These are phyloP conservation scores for Rhynchosporium agropyri DNA, from an alignment of 2,329 filamentous ascomycete species.

Conservation along the genomic window DNA sequence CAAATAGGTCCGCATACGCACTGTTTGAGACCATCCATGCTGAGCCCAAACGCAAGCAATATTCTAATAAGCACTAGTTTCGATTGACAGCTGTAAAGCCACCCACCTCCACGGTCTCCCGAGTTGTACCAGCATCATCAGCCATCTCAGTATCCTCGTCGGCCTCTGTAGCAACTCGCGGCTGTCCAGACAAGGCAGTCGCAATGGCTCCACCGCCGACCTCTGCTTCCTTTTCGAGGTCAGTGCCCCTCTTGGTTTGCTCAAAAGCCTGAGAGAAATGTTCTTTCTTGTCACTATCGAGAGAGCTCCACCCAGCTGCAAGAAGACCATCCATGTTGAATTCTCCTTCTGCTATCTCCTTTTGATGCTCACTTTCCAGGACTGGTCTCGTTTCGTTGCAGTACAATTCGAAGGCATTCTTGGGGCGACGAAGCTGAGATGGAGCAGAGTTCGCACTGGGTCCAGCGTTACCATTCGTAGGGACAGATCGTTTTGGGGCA, in stretches of 20 bases:
- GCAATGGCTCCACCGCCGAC: slow-evolving; percentile 25
- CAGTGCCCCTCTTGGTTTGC: slow-evolving; percentile 37
- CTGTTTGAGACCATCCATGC: not conserved
- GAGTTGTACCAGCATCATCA: slow-evolving; percentile 35
- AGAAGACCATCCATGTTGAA: slow-evolving; percentile 39
- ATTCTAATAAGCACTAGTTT: slow-evolving; percentile 1
- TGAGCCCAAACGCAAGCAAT: not conserved
- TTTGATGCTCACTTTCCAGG: slow-evolving; percentile 32
- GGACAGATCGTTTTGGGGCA: slow-evolving; percentile 27
- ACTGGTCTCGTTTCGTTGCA: slow-evolving; percentile 36
- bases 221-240: slow-evolving; percentile 31
- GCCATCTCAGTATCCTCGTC: slow-evolving; percentile 43
- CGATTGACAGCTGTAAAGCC: slow-evolving; percentile 42
- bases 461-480: slow-evolving; percentile 43
- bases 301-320: slow-evolving; percentile 37
- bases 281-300: slow-evolving; percentile 31
- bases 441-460: slow-evolving; percentile 19
- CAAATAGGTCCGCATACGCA: not conserved
- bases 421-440: slow-evolving; percentile 26
- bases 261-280: slow-evolving; percentile 36
- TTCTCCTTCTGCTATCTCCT: slow-evolving; percentile 35
- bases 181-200: slow-evolving; percentile 29
- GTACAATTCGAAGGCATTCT: slow-evolving; percentile 40
- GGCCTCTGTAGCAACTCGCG: slow-evolving; percentile 29
- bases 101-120: slow-evolving; percentile 23